Evolutionary conservation across 2,329 filamentous ascomycete species (phyloP), one percentile per base, ranked within the genome.

Genomic region (Huntiella omanensis): DNA sequence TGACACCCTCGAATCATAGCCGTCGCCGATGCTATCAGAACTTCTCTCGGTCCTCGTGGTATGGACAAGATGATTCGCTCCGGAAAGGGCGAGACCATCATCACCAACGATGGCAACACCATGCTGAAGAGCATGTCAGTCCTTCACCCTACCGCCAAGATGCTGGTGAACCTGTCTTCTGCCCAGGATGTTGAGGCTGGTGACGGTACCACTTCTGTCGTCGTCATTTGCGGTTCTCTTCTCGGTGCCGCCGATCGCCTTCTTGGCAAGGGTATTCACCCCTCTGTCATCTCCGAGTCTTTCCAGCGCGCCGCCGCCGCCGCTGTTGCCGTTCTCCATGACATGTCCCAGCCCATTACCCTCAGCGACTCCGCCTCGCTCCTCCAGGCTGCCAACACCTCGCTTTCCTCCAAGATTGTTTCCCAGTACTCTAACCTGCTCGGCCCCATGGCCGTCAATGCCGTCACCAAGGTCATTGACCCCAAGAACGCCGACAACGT

Each of bases 31-130:
- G 91, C 91, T 55, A 92, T 98, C 62, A 75, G 91, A 70, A 96
- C 88, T 22, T 96, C 91, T 52, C 73, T 98, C 55, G 91, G 91
- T 53, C 91, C 91, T 54, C 79, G 91, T 64, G 91, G 91, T 60
- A 95, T 95, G 87, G 87, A 95, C 69, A 95, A 95, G 71, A 95
- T 95, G 87, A 96, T 98, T 57, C 83, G 92, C 70, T 92, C 82
- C 50, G 83, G 86, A 61, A 94, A 85, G 68, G 91, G 88, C 66
- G 84, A 93, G 64, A 95, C 87, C 49, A 91, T 96, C 63, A 98
- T 98, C 67, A 98, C 91, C 59, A 98, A 98, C 70, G 91, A 98
- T 66, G 91, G 91, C 62, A 93, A 92, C 69, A 98, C 91, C 49
- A 98, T 98, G 88, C 69, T 98, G 59, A 93, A 83, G 68, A 88